Evolutionary conservation across 2,329 filamentous ascomycete species (phyloP).

Genomic region (Pseudocercospora macadamiae): DNA sequence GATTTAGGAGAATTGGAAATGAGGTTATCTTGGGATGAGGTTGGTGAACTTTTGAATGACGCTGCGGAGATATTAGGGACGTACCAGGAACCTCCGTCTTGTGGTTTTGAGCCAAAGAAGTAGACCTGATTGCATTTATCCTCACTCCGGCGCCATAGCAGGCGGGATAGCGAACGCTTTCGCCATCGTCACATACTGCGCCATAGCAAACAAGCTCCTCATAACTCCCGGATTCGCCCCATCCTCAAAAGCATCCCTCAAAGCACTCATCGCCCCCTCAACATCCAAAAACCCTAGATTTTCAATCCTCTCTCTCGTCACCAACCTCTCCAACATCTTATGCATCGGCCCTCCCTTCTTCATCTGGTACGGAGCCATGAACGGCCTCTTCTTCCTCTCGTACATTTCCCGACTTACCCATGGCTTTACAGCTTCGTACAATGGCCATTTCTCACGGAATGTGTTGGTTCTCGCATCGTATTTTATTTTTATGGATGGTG

Average conservation of each 20-base stretch:
- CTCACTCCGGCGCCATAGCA: neutral
- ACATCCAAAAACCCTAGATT: constrained; percentile 36
- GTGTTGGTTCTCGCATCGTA: constrained; percentile 51
- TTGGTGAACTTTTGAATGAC: neutral
- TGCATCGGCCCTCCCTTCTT: constrained; percentile 27
- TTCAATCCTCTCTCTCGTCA: constrained; percentile 32
- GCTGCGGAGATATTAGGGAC: neutral
- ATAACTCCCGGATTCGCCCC: constrained; percentile 3
- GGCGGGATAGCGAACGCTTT: constrained; percentile 10
- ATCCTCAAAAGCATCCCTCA: constrained; percentile 10
- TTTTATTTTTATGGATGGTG: constrained; percentile 42
- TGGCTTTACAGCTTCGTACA: constrained; percentile 31
- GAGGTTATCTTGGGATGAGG: neutral
- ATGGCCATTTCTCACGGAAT: constrained; percentile 31
- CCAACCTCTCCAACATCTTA: constrained; percentile 20
- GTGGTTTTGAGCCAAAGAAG: neutral
- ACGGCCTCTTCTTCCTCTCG: constrained; percentile 30
- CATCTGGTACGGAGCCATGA: constrained; percentile 28
- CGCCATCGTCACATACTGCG: constrained; percentile 18
- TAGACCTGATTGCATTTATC: neutral
- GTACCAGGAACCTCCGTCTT: neutral
- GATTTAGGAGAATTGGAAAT: neutral
- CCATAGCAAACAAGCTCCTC: constrained; percentile 13
- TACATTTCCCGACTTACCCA: constrained; percentile 34
- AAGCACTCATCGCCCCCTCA: constrained; percentile 11